Conservation (phyloP, 345 rosid genomes). For the Corchorus olitorius region DNA sequence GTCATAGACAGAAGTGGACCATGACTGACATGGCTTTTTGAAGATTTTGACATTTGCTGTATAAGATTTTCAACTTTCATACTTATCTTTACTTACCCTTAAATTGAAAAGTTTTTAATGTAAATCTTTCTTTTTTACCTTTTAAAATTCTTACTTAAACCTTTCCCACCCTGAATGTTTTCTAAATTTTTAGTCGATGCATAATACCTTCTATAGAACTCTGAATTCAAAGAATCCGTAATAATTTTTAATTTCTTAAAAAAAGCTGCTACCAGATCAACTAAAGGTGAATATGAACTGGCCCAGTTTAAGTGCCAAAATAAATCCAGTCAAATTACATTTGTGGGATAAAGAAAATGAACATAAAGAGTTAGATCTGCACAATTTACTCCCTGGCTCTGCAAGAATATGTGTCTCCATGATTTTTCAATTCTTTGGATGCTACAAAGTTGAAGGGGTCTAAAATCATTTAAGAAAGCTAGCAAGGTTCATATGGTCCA, state of each 20-base stretch:
- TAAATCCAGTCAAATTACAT: background rate
- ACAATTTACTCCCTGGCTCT: background rate
- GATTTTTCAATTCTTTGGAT: background rate
- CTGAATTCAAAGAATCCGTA: background rate
- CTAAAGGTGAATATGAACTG: background rate
- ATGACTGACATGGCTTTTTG: background rate
- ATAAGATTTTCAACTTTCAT: background rate
- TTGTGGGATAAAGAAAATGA: background rate
- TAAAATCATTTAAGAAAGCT: background rate
- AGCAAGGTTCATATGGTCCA: background rate
- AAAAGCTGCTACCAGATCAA: background rate
- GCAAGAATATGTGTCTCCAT: background rate
- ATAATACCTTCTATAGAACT: background rate
- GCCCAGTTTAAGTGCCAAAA: background rate
- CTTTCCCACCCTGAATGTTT: background rate
- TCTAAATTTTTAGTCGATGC: background rate
- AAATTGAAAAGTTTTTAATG: background rate
- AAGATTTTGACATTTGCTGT: background rate
- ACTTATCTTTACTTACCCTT: conserved; percentile 1
- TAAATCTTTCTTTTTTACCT: background rate
- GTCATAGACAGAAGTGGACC: too few relatives aligned
- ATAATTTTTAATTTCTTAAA: too few relatives aligned
- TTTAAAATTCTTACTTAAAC: background rate
- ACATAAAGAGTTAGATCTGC: background rate
- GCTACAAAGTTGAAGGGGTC: background rate